These are phyloP conservation scores for Termitomyces eurrhizus DNA, from an alignment of 768 basidiomycete species.

Conservation along the genomic window DNA sequence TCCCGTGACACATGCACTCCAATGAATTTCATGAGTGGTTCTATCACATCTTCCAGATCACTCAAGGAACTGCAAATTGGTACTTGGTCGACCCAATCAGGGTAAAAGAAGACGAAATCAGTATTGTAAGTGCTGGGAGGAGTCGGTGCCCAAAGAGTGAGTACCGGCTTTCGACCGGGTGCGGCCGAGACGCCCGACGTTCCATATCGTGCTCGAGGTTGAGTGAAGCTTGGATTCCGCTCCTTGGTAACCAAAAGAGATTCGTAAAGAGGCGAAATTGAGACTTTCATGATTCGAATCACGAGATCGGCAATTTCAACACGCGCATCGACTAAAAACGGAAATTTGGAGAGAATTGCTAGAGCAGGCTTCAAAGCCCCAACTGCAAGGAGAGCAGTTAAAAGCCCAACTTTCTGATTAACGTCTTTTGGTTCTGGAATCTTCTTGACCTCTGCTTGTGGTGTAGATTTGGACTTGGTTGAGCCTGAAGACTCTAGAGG, in stretches of 20 bases:
- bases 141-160: conserved; percentile 77
- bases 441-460: conserved; percentile 33
- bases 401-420: conserved; percentile 80
- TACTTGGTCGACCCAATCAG: conserved; percentile 71
- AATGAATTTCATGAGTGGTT: conserved; percentile 77
- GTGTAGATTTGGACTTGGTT: conserved; percentile 34
- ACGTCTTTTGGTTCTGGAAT: conserved; percentile 33
- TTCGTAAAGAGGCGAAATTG: conserved; percentile 68
- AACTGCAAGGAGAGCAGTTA: conserved; percentile 78
- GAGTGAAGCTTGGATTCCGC: conserved; percentile 56
- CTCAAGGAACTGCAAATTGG: conserved; percentile 60
- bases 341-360: conserved; percentile 76
- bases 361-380: conserved; percentile 80
- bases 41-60: conserved; percentile 71
- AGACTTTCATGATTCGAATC: conserved; percentile 67
- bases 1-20: conserved; percentile 81
- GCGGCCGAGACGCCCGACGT: conserved; percentile 49
- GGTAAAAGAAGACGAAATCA: conserved; percentile 91
- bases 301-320: conserved; percentile 86
- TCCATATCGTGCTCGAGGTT: conserved; percentile 62
- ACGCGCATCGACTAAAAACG: conserved; percentile 79
- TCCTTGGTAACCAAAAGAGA: conserved; percentile 49
- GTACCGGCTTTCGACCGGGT: conserved; percentile 53
- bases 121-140: conserved; percentile 72
- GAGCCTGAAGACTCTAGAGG: conserved; percentile 58